These are phyloP conservation scores for Ophiorrhiza pumila DNA, from an alignment of 257 asterid species.

Conservation along the genomic window DNA sequence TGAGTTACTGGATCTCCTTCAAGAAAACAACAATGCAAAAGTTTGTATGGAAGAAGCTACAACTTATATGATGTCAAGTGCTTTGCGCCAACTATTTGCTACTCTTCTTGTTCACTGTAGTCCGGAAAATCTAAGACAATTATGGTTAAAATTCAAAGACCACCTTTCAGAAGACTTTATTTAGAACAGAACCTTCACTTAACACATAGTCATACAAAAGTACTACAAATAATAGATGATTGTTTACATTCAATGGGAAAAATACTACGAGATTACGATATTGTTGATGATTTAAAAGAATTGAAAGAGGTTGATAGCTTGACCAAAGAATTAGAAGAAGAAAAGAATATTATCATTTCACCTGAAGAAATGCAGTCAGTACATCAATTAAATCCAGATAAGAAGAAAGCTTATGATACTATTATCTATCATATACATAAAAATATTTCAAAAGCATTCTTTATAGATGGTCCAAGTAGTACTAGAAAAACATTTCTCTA, in stretches of 20 bases:
- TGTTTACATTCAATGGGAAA: neutral
- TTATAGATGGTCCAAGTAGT: neutral
- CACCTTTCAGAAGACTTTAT: neutral
- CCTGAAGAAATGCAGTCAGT: neutral
- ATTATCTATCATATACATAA: neutral
- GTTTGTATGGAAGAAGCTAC: too few species aligned
- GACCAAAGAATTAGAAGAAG: neutral
- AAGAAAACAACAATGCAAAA: too few species aligned
- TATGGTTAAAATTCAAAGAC: too few species aligned
- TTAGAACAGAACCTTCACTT: too few species aligned
- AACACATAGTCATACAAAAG: too few species aligned
- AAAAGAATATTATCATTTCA: neutral
- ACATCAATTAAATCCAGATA: neutral
- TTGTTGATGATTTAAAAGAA: too few species aligned
- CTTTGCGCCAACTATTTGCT: too few species aligned
- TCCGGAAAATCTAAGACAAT: too few species aligned
- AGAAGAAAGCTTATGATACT: neutral
- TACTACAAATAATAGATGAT: neutral
- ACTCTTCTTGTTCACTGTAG: too few species aligned
- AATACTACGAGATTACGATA: too few species aligned
- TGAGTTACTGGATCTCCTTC: too few species aligned
- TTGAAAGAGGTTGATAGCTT: neutral
- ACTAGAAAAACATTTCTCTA: neutral
- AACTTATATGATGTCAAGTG: too few species aligned
- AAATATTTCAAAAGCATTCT: neutral